Base-by-base conservation (phyloP, 1,284 basidiomycete genomes). In the Ceratobasidium sp. region DNA sequence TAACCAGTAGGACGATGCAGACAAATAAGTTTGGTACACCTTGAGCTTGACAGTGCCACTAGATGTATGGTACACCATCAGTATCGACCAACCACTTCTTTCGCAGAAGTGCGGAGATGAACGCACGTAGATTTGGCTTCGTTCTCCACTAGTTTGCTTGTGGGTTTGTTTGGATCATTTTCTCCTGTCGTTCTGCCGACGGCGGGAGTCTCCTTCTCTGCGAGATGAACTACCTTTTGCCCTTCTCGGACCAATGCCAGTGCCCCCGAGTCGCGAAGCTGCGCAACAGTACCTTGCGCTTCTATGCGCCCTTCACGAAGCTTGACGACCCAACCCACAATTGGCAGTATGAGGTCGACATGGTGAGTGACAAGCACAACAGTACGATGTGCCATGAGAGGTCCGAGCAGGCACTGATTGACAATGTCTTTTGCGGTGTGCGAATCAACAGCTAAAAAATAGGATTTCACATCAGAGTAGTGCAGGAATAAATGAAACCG, bases 341-440 rank as follows among this genome's bases (percentile, higher is more conserved):
- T 88, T 0, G 91, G 90, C n/a, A 92, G 84, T 19, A 92, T 89
- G 1, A 93, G 84, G 72, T 91, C 89, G 63, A 92, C 89, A 76
- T 93, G 90, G 77, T 93, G 91, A 0, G 91, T 93, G 19, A 92
- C 89, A 11, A 91, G 84, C 51, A 92, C 89, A 61, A 92, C 88
- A 0, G 92, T 92, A 19, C 92, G 86, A 71, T 89, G 84, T 1
- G 84, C 85, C 37, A 92, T 80, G 11, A 93, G 83, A 9, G 89
- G 88, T 0, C 91, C 92, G 16, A 84, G 83, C 37, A 93, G 81
- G 11, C 91, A 84, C 61, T 86, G 85, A 48, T 92, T 88, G 74
- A 87, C 90, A 27, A 94, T 81, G 79, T 88, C 86, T 14, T 90
- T 85, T 2, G 91, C 87, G 0, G 91, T 93, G 80, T 92, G 90